Evolutionary conservation across 2,329 filamentous ascomycete species (phyloP).

Genomic region (Nemania serpens): DNA sequence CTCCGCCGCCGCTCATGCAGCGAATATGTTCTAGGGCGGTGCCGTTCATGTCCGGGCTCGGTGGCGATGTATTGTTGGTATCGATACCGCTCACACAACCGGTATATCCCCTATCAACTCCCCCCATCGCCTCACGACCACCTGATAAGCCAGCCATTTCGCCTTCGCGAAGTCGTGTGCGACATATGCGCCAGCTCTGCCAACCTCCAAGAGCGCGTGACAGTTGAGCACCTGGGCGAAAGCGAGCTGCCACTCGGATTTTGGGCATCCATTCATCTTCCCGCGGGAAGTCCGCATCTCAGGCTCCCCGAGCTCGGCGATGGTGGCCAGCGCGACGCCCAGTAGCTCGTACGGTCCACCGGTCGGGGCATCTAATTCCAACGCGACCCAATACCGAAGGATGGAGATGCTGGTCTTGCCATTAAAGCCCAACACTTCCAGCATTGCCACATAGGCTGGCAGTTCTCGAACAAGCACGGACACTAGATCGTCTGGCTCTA

Average conservation of each 20-base stretch:
- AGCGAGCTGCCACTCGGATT: constrained; percentile 8
- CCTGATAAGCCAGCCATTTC: constrained; percentile 11
- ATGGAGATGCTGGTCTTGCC: constrained; percentile 7
- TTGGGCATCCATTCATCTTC: background rate
- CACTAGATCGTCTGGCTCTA: background rate
- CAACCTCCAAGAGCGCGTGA: constrained; percentile 1
- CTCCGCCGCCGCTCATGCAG: too few relatives aligned
- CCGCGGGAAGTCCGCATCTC: background rate
- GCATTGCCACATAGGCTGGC: background rate
- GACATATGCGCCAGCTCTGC: background rate
- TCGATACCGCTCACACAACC: background rate
- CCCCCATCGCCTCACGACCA: constrained; percentile 7
- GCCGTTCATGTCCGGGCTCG: background rate
- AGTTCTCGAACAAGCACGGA: background rate
- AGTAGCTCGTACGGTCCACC: constrained; percentile 18
- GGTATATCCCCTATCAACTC: background rate
- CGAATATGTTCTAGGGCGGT: too few relatives aligned
- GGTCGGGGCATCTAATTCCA: constrained; percentile 14
- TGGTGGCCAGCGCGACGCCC: constrained; percentile 15
- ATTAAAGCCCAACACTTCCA: constrained; percentile 15
- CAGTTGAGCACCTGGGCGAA: constrained; percentile 12
- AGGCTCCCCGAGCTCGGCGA: constrained; percentile 22
- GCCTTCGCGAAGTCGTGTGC: constrained; percentile 15
- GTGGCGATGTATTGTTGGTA: background rate
- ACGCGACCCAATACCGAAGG: constrained; percentile 14